Base-by-base conservation (phyloP, 257 asterid genomes). In the Craterostigma plantagineum region DNA sequence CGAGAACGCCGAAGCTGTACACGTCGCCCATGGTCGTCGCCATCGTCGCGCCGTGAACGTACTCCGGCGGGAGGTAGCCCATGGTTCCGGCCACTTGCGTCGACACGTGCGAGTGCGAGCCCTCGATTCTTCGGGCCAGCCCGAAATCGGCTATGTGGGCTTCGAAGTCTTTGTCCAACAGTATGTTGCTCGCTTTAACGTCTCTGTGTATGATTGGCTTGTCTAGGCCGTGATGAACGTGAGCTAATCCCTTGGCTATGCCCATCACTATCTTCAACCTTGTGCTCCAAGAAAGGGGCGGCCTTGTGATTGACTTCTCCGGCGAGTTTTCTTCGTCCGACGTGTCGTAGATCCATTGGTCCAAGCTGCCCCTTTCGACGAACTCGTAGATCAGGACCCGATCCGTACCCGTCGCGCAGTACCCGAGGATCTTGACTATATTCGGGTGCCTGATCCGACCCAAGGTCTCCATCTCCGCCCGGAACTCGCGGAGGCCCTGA, bases 61-160 rank as follows among this genome's bases (percentile, higher is more conserved):
- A 80, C 56, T 85, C 96, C 6, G 96, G 94, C 0, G 96, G 96
- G 81, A 85, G 75, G 61, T 85, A 85, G 27, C 96, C 94, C 94
- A 85, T 72, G 3, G 96, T 85, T 13, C 96, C 96, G 0, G 94
- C 94, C 46, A 77, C 78, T 57, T 77, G 94, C 2, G 96, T 85
- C 0, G 94, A 85, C 11, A 85, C 94, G 47, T 85, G 92, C 4
- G 87, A 54, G 37, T 68, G 81, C 17, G 92, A 59, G 17, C 67
- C 70, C 42, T 80, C 91, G 0, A 80, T 65, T 8, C 66, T 43
- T 18, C 96, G 57, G 0, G 96, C 96, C 56, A 85, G 42, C 18
- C 96, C 96, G 1, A 85, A 85, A 55, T 85, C 96, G 0, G 96
- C 96, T 10, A 85, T 70, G 45, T 80, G 87, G 8, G 83, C 75